Conservation (phyloP, 2,329 filamentous ascomycete species). For the Fusarium odoratissimum region DNA sequence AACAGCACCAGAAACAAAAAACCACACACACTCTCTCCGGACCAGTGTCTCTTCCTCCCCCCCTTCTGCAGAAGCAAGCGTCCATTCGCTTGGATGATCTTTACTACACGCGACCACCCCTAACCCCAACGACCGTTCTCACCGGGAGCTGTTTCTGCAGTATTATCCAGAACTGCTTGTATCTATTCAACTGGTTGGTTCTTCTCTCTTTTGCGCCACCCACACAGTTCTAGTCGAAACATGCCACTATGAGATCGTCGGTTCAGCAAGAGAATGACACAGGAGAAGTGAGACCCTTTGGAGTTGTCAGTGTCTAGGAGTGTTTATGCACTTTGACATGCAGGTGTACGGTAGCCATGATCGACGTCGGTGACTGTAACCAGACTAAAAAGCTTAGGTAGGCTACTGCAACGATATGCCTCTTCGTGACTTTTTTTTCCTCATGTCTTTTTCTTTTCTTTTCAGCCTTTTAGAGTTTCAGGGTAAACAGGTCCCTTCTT, state of each 20-base stretch:
- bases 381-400: conserved; percentile 11
- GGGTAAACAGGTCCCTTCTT: conserved; percentile 20
- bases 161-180: neutral
- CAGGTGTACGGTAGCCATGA: conserved; percentile 13
- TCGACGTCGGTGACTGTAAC: conserved; percentile 20
- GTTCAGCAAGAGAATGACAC: conserved; percentile 10
- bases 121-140: conserved; percentile 36
- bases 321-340: conserved; percentile 3
- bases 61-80: conserved; percentile 12
- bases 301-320: neutral
- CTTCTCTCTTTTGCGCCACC: conserved; percentile 4
- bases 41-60: conserved; percentile 19
- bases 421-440: neutral
- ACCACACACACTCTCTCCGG: conserved; percentile 4
- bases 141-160: conserved; percentile 35
- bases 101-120: conserved; percentile 41
- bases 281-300: conserved; percentile 3
- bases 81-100: conserved; percentile 37
- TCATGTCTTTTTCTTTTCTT: neutral
- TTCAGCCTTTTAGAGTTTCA: neutral
- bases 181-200: neutral
- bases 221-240: conserved; percentile 3
- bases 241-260: conserved; percentile 27
- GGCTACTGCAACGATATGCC: neutral
- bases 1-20: neutral